A percentile compares a stretch with the other conserved stretches of the same genome.
Evolutionary conservation across 2,329 filamentous ascomycete species (phyloP).

Genomic region (Zymoseptoria pseudotritici): DNA sequence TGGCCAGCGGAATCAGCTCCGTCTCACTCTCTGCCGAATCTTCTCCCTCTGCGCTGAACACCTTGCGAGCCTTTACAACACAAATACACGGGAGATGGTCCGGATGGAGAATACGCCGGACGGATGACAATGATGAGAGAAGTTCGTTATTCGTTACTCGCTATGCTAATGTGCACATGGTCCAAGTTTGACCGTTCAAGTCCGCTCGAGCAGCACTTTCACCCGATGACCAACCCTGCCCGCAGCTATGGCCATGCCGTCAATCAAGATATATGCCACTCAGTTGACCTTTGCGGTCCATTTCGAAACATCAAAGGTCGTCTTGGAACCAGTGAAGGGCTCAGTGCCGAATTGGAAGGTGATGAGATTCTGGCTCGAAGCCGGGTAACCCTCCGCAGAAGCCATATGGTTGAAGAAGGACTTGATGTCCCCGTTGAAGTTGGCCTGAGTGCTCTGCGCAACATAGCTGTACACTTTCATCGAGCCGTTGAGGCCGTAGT

Average conservation of each 20-base stretch:
- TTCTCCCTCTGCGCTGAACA: background rate
- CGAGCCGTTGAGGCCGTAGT: conserved; percentile 51
- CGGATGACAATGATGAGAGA: no score
- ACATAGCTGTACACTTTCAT: conserved; percentile 58
- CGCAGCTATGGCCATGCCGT: no score
- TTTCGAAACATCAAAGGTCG: background rate
- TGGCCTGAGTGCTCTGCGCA: conserved; percentile 37
- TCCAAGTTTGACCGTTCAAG: no score
- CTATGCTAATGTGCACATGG: no score
- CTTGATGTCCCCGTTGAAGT: conserved; percentile 51
- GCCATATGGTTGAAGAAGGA: conserved; percentile 52
- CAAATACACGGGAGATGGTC: no score
- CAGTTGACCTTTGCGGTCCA: background rate
- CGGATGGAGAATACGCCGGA: no score
- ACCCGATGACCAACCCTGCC: no score
- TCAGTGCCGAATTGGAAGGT: conserved; percentile 12
- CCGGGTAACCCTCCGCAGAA: conserved; percentile 38
- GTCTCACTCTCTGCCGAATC: background rate
- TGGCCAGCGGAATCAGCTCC: background rate
- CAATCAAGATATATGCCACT: background rate
- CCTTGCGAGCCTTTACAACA: no score
- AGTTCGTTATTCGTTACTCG: no score
- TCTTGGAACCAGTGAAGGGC: background rate
- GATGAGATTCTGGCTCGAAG: conserved; percentile 45
- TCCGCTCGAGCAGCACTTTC: no score